Base-by-base conservation (phyloP, 1,284 basidiomycete genomes). In the Moesziomyces globuligerus region DNA sequence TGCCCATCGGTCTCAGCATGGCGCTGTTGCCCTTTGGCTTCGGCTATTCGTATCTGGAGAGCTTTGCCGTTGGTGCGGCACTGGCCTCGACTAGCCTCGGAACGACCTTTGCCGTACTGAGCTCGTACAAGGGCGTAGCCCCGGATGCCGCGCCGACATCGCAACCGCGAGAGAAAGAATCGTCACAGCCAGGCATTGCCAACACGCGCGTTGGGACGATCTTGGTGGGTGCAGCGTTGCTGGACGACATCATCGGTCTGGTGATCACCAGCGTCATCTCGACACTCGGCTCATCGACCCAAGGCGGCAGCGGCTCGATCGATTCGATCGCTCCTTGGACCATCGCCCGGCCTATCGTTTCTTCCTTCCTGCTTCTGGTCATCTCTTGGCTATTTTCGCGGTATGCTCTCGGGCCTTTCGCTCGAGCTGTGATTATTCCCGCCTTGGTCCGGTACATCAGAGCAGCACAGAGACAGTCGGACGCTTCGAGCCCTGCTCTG, bases 221-320 rank as follows among this genome's bases (percentile, higher is more conserved):
- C 3, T 81, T 88, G 15, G 82, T 86, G 20, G 85, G 84, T 32
- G 86, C 87, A 0, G 87, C 87, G 0, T 82, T 88, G 18, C 83
- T 87, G 47, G 87, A 88, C 76, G 87, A 88, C 72, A 84, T 88
- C 9, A 77, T 87, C 21, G 87, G 86, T 0, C 84, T 88, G 20
- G 85, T 88, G 40, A 83, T 88, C 28, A 83, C 85, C 9, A 83
- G 85, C 23, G 83, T 88, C 23, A 82, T 87, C 21, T 75, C 81
- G 5, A 78, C 83, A 0, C 75, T 87, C 0, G 83, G 79, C 7
- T 48, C 74, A 8, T 11, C 36, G 10, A 7, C 38, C 20, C 28
- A 8, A n/a, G 8, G 11, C 48, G n/a, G 23, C n/a, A n/a, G 41
- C 23, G 29, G 10, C 4, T 45, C 45, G 3, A 15, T 52, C 17